Percentiles rank a stretch among this genome's conserved stretches.
Evolutionary conservation across 495 filamentous ascomycete species (phyloP).

Genomic region (Xanthoparmelia taractica): DNA sequence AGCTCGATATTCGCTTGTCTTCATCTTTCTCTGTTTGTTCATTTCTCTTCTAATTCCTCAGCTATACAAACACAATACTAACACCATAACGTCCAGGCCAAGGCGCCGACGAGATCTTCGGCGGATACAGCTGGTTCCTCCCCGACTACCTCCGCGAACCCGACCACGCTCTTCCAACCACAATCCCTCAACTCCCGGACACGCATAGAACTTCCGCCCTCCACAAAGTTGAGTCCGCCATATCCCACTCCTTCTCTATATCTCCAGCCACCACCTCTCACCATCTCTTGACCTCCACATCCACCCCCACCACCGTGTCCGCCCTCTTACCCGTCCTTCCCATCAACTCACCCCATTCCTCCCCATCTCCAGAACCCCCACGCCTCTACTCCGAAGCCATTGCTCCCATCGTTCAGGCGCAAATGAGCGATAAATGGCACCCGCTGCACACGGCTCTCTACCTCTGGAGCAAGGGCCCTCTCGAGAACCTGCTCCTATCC

Average conservation of each 20-base stretch:
- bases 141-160: slow-evolving; percentile 39
- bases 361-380: neutral
- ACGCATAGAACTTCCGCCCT: neutral
- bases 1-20: too few relatives aligned
- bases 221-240: slow-evolving; percentile 1
- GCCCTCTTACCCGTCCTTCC: neutral
- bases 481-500: slow-evolving; percentile 40
- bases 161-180: slow-evolving; percentile 35
- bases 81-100: slow-evolving; percentile 30
- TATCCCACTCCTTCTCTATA: too few relatives aligned
- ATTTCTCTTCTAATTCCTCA: too few relatives aligned
- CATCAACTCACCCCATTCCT: slow-evolving; percentile 9
- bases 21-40: too few relatives aligned
- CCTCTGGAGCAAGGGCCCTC: slow-evolving; percentile 33
- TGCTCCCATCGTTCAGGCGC: neutral
- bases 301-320: slow-evolving; percentile 9
- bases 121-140: slow-evolving; percentile 40
- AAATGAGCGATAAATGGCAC: slow-evolving; percentile 36
- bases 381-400: neutral
- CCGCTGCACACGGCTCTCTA: slow-evolving; percentile 43
- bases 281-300: neutral
- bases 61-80: neutral
- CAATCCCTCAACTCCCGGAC: neutral
- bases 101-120: slow-evolving; percentile 48
- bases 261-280: slow-evolving; percentile 12